Percentiles rank a stretch among this genome's conserved stretches.
phyloP scores from a whole-genome alignment of 202 grass and related monocot genomes.

The Elaeis oleifera region DNA sequence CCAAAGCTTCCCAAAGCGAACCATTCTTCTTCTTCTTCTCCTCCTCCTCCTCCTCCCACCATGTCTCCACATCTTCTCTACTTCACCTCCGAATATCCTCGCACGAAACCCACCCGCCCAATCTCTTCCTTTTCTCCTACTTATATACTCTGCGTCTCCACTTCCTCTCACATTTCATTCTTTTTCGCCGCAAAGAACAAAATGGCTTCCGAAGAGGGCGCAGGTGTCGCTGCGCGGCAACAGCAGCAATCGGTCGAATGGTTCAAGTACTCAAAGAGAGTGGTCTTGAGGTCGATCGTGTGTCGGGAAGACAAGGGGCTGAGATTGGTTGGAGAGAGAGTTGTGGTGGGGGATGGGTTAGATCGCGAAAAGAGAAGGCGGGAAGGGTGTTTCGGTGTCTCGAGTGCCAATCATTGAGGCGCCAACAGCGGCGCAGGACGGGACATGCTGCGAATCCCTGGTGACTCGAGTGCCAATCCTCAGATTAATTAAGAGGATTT shows the following conservation, averaged over 20 bases:
- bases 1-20: too few relatives aligned
- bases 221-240: not conserved
- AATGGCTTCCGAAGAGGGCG: too few relatives aligned
- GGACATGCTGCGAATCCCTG: constrained; percentile 36
- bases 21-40: too few relatives aligned
- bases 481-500: constrained; percentile 27
- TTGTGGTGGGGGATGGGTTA: constrained; percentile 57
- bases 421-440: not conserved
- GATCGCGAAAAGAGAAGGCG: constrained; percentile 29
- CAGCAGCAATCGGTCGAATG: constrained; percentile 1
- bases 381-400: not conserved
- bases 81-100: too few relatives aligned
- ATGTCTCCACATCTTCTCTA: too few relatives aligned
- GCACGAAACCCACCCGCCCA: too few relatives aligned
- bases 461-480: constrained; percentile 34
- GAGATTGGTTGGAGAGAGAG: constrained; percentile 28
- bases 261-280: constrained; percentile 42
- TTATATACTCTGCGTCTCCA: too few relatives aligned
- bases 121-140: too few relatives aligned
- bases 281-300: constrained; percentile 32
- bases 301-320: constrained; percentile 23
- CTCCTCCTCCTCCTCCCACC: too few relatives aligned
- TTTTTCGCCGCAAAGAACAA: too few relatives aligned
- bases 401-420: too few relatives aligned
- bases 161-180: too few relatives aligned